Conservation (phyloP, 73 alveolate species). For the Tetrahymena borealis region DNA sequence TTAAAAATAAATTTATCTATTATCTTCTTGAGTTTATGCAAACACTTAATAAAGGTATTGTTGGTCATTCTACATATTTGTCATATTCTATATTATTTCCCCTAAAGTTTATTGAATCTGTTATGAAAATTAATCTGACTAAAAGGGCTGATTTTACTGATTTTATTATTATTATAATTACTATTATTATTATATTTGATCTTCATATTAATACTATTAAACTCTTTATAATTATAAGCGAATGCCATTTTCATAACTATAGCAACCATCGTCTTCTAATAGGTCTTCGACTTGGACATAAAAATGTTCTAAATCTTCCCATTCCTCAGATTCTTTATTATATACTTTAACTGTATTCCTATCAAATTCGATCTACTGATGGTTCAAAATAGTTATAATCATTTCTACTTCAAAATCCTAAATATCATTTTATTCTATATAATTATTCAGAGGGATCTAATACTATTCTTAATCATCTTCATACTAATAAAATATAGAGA, state of each 20-base stretch:
- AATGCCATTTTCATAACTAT: background rate
- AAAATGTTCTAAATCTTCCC: background rate
- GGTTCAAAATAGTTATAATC: background rate
- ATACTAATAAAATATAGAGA: background rate
- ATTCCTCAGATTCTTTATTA: background rate
- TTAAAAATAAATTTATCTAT: too few relatives aligned
- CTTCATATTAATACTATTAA: background rate
- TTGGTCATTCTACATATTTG: too few relatives aligned
- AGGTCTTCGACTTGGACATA: background rate
- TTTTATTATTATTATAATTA: background rate
- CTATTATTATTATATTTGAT: too few relatives aligned
- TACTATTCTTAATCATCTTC: background rate
- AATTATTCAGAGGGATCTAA: background rate
- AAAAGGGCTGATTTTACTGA: background rate
- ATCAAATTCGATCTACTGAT: background rate
- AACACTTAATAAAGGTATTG: too few relatives aligned
- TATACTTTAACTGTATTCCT: background rate
- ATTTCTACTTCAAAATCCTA: background rate
- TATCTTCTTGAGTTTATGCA: too few relatives aligned
- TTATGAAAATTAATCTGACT: too few relatives aligned
- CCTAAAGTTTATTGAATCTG: too few relatives aligned
- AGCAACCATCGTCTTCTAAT: background rate
- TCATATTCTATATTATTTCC: too few relatives aligned
- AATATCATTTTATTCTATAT: background rate
- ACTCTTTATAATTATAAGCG: background rate